These are phyloP conservation scores for Phytopythium kandeliae DNA, from an alignment of 352 stramenopile species.

Conservation along the genomic window DNA sequence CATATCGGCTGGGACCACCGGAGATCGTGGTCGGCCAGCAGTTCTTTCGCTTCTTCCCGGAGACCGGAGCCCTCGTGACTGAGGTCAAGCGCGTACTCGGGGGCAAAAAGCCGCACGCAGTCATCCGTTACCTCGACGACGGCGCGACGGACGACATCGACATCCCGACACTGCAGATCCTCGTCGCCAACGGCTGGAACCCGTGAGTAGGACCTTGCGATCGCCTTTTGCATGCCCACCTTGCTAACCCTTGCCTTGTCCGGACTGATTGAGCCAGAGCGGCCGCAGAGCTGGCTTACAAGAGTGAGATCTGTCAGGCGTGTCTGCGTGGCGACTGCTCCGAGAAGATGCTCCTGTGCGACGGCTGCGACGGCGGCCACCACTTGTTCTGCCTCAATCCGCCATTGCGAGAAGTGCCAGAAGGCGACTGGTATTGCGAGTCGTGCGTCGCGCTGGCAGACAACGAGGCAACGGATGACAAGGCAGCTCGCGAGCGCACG, in stretches of 20 bases:
- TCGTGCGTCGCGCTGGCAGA: constrained; percentile 53
- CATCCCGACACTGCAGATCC: constrained; percentile 62
- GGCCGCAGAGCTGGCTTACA: constrained; percentile 64
- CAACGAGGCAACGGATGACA: constrained; percentile 11
- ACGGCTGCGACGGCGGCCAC: constrained; percentile 76
- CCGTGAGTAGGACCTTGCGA: constrained; percentile 15
- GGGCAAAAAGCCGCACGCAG: constrained; percentile 74
- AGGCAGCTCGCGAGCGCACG: constrained; percentile 31
- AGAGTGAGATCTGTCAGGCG: constrained; percentile 80
- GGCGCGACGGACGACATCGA: constrained; percentile 52
- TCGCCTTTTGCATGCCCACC: constrained; percentile 1
- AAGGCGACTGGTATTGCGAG: constrained; percentile 79
- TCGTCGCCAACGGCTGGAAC: constrained; percentile 79
- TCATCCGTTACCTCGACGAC: constrained; percentile 59
- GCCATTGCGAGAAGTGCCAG: constrained; percentile 46
- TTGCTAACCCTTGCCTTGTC: no score
- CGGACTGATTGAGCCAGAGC: constrained; percentile 16
- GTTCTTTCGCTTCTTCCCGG: constrained; percentile 72
- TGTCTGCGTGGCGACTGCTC: constrained; percentile 79
- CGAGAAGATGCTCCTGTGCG: constrained; percentile 75
- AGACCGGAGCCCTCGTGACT: constrained; percentile 43
- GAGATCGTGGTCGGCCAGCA: constrained; percentile 55
- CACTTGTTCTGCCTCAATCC: constrained; percentile 76
- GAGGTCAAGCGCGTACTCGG: constrained; percentile 72
- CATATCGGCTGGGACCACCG: constrained; percentile 36